Evolutionary conservation across 2,329 filamentous ascomycete species (phyloP), one percentile per base, ranked within the genome.

Genomic region (Amylocarpus encephaloides): DNA sequence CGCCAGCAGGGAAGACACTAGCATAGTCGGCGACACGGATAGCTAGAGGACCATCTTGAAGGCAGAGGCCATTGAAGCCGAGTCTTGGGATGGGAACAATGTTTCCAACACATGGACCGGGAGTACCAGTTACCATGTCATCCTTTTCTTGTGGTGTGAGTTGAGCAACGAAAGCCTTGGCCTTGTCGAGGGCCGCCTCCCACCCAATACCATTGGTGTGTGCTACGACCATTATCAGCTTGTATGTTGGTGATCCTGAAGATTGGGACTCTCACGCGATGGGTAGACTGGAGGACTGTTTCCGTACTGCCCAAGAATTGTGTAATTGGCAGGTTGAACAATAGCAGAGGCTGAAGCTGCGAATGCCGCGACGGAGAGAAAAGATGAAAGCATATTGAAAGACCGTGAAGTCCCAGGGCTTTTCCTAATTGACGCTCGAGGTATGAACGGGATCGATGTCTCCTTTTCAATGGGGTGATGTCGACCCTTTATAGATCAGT

Each of bases 121-220:
- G 52, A 35, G 40, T 46, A 41, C 59, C 58, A 36, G 55, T 60
- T 11, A 59, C 50, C 38, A 61, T 41, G 12, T 45, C 48, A 33
- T 83, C 81, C 70, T 91, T 91, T 64, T 91, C 86, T 2, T 85
- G 85, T 48, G 90, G 66, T 0, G 85, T 90, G 83, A 91, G 86
- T 43, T 79, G 77, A 48, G 79, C 77, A 15, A 91, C 85, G 19
- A 90, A 67, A 2, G 72, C 67, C 49, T 81, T 75, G 1, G 86
- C 86, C 61, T 85, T 87, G 44, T 68, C 69, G 60, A 89, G 89
- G 60, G 85, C 86, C 18, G 77, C 77, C 19, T 71, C 72, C 87
- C 86, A 91, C 15, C 55, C 53, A 40, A 41, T 40, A 36, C 50
- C 52, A 34, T 50, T 60, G 12, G 46, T 48, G 29, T 51, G 46